Base-by-base conservation (phyloP, 2,329 filamentous ascomycete species). In the Cadophora malorum region DNA sequence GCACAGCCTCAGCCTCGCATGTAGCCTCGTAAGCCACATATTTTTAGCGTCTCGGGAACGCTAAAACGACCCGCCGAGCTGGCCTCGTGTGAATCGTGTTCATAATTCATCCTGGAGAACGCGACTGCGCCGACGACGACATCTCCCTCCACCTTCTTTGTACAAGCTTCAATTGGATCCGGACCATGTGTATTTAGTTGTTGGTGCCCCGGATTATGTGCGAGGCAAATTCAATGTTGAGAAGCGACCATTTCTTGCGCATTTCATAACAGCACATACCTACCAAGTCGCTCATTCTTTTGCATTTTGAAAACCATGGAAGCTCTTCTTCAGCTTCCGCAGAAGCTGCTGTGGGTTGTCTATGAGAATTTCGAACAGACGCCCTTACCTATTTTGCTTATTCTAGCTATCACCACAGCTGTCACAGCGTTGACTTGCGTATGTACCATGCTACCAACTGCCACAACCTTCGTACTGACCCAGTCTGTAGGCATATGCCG, bases 401-500 rank as follows among this genome's bases (percentile, higher is more conserved):
- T 67, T 16, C n/a, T 66, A 16, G 55, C 66, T 31, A 41, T 70
- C 5, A 64, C 69, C 38, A 67, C 67, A 56, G 60, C 64, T 21
- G 52, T 68, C 52, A 49, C 63, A 21, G 47, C 63, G 21, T 61
- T 70, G 31, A 60, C 64, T 59, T 68, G 61, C 35, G 70, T 71
- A 62, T 5, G 63, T 55, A 52, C 16, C 59, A 41, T 47, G 10
- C 49, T 53, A 4, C 35, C 31, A 19, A 25, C 14, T 33, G n/a
- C 8, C 1, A 19, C 16, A 41, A 49, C 41, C 3, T 19, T 21
- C 8, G 10, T 45, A 31, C 63, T 64, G 35, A 64, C 38, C 72
- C 52, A 53, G 63, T 31, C 1, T 9, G n/a, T 72, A 91, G 89
- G 78, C 90, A 75, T 94, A 91, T 76, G 76, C 88, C 63, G 80